Base-by-base conservation (phyloP, 2,329 filamentous ascomycete species). In the Stagonosporopsis vannaccii region DNA sequence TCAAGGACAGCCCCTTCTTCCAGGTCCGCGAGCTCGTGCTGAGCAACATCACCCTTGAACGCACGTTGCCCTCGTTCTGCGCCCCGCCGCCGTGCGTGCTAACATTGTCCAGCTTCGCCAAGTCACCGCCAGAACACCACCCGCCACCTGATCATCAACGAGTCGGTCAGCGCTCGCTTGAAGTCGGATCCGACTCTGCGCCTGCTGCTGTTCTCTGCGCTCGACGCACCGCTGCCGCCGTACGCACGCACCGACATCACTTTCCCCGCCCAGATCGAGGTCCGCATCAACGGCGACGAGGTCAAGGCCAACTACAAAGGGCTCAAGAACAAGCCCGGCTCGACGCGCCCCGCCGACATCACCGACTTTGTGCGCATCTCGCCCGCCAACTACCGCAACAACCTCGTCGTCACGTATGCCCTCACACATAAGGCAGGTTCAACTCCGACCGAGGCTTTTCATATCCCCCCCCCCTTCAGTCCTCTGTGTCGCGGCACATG, bases 311-410 rank as follows among this genome's bases (percentile, higher is more conserved):
- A 98, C 73, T 83, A 96, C 64, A 90, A 95, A 65, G 95, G 95
- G 4, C 78, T 99, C 59, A 99, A 99, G 78, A 97, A 97, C 75
- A 96, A 95, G 75, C 91, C 94, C 6, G 95, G 95, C 20, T 96
- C 95, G 40, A 99, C 95, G 36, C 88, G 92, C 68, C 95, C 95
- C 7, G 92, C 91, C 42, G 95, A 99, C 77, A 90, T 99, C 59
- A 99, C 95, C 7, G 81, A 85, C 62, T 84, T 86, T 57, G 80
- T 98, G 41, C 86, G 89, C 17, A 85, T 91, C 26, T 87, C 85
- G 61, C 85, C 87, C 11, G 71, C 82, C 17, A 82, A 83, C 39
- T 96, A 94, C 70, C 79, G 80, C 50, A 98, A 98, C 72, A 87
- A 82, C 45, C 80, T 99, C 58, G 86, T 90, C 55, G 88, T 99